Conservation (phyloP, 2,329 filamentous ascomycete species). For the Pseudocercospora crystallina region DNA sequence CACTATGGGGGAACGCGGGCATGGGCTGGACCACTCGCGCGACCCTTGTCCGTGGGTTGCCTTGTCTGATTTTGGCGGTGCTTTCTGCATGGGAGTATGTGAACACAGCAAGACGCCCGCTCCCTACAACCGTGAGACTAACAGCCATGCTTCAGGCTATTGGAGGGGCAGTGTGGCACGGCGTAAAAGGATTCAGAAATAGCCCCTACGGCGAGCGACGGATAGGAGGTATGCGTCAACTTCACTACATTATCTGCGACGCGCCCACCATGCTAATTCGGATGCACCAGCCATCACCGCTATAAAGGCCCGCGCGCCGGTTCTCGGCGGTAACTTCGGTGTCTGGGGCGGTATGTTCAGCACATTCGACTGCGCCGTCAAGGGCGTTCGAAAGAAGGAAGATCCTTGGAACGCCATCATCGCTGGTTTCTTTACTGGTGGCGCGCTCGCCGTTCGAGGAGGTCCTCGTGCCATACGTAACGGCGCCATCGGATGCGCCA, state of each 20-base stretch:
- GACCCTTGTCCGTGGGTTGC: slow-evolving; percentile 97
- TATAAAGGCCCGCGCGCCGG: slow-evolving; percentile 94
- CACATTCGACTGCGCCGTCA: slow-evolving; percentile 94
- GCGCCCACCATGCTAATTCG: slow-evolving; percentile 2
- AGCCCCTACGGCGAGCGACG: slow-evolving; percentile 80
- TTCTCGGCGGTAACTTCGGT: slow-evolving; percentile 95
- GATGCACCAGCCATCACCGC: slow-evolving; percentile 69
- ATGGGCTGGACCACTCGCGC: slow-evolving; percentile 81
- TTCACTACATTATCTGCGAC: too few species aligned
- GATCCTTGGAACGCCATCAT: slow-evolving; percentile 98
- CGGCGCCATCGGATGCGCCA: slow-evolving; percentile 92
- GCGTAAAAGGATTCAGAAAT: slow-evolving; percentile 69
- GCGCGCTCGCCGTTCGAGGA: slow-evolving; percentile 85
- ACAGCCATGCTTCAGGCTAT: slow-evolving; percentile 29
- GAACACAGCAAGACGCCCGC: not conserved
- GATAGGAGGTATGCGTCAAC: slow-evolving; percentile 75
- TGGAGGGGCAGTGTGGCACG: slow-evolving; percentile 78
- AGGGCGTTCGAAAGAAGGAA: slow-evolving; percentile 86
- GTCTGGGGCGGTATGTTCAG: slow-evolving; percentile 96
- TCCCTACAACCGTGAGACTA: not conserved
- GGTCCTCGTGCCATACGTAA: slow-evolving; percentile 90
- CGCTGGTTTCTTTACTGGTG: slow-evolving; percentile 94
- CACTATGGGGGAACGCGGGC: slow-evolving; percentile 29
- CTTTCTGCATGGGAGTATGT: slow-evolving; percentile 91
- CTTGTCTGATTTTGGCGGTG: slow-evolving; percentile 95